Percentiles rank a stretch among this genome's conserved stretches.
These are phyloP conservation scores for Leucaena leucocephala DNA, from an alignment of 306 rosid species.

Conservation along the genomic window DNA sequence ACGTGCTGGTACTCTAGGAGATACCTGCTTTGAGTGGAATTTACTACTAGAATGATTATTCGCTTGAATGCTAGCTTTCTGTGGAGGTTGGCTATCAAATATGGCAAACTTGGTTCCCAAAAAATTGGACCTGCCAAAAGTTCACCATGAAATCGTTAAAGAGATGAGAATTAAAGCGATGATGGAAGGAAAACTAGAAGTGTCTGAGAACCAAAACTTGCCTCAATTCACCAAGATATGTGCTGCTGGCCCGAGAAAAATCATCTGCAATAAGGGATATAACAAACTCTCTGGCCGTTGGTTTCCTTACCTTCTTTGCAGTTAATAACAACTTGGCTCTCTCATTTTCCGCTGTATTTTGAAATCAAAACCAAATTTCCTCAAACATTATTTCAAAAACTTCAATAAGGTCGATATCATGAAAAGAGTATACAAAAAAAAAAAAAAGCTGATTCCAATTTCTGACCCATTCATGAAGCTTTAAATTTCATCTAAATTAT, in stretches of 20 bases:
- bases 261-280: slow-evolving; percentile 60
- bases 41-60: slow-evolving; percentile 49
- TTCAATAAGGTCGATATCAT: slow-evolving; percentile 3
- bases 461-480: slow-evolving; percentile 30
- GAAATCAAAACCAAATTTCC: slow-evolving; percentile 31
- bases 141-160: slow-evolving; percentile 23
- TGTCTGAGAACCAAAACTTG: slow-evolving; percentile 37
- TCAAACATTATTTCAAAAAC: slow-evolving; percentile 22
- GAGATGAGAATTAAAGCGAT: slow-evolving; percentile 10
- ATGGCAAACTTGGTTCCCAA: slow-evolving; percentile 69
- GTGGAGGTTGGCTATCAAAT: slow-evolving; percentile 54
- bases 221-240: slow-evolving; percentile 82
- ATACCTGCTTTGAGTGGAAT: slow-evolving; percentile 59
- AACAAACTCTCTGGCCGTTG: slow-evolving; percentile 59
- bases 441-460: neutral
- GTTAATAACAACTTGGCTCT: slow-evolving; percentile 63
- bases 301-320: slow-evolving; percentile 68
- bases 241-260: slow-evolving; percentile 62
- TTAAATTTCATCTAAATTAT: neutral
- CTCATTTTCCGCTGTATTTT: slow-evolving; percentile 60
- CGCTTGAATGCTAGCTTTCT: slow-evolving; percentile 32
- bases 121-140: slow-evolving; percentile 65
- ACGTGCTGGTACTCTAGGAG: slow-evolving; percentile 59
- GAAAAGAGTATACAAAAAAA: neutral
- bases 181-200: neutral